Base-by-base conservation (phyloP, 176 grass and related monocot species). In the Raddia guianensis region DNA sequence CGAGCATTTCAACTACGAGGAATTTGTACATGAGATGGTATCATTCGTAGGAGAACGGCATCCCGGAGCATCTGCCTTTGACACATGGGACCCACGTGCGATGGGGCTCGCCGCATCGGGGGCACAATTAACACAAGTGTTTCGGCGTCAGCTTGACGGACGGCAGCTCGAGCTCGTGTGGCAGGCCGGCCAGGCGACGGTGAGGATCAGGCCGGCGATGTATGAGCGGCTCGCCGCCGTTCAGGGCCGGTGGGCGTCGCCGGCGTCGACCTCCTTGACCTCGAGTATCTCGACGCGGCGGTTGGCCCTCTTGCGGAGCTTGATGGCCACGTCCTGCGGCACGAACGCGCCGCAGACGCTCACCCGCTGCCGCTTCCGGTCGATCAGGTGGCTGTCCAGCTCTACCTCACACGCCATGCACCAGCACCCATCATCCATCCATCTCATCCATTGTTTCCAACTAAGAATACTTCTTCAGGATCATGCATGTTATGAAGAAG, bases 271-370 rank as follows among this genome's bases (percentile, higher is more conserved):
- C 93, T 94, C 94, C 85, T 90, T 90, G 72, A 97, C 80, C 48
- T 97, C 94, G 20, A 97, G 68, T 50, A 97, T 97, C 87, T 94
- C 85, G 52, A 97, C 89, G 57, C 87, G 82, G 16, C 94, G 87
- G 83, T 94, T 92, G 19, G 80, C 89, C 80, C 74, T 88, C 72
- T 87, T 97, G 49, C 91, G 85, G 60, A 97, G 85, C 80, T 66
- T 90, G 70, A 94, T 94, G 13, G 94, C 94, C 32, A 94, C 89
- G 73, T 97, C 94, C 78, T 92, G 94, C 13, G 91, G 91, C 67
- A 88, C 82, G 70, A 97, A 94, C 15, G 62, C 50, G 14, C 87
- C 89, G 4, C 57, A 74, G 33, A 97, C 72, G 40, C 76, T 86
- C 67, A 97, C 91, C 70, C 73, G 83, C 7, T 81, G 80, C 64